Base-by-base conservation (phyloP, 805 yeast species). In the Candida maesae region DNA sequence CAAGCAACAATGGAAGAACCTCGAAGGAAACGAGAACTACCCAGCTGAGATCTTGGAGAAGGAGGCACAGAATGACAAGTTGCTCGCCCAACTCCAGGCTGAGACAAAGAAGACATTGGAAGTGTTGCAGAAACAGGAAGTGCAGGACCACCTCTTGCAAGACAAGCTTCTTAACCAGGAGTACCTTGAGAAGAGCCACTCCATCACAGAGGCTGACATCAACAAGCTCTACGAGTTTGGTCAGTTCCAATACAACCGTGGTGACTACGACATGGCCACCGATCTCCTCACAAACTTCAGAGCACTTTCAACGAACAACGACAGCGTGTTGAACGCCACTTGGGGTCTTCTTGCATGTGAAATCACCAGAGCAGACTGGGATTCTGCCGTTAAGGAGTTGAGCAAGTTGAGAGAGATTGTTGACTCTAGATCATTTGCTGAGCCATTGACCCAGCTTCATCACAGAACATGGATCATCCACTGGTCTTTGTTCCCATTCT, bases 271-370 rank as follows among this genome's bases (percentile, higher is more conserved):
- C 44, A 70, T 73, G 65, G 80, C 83, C 6, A 68, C 78, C 24
- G 83, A 79, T 56, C 61, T 78, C 40, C 62, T 78, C 49, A 71
- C 70, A 52, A 79, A 76, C 56, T 79, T 78, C 57, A 65, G 81
- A 58, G 67, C 74, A 12, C 62, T 79, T 16, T 75, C 81, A 9
- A 70, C 74, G 16, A 71, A 77, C 58, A 61, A 63, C 45, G 75
- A 74, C 20, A 60, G 71, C 45, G 68, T 72, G 47, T 58, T 72
- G 41, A 73, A 76, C 45, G 79, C 82, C 16, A 76, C 83, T 4
- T 81, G 87, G 85, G 86, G 86, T 50, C 73, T 72, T 58, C 64
- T 79, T n/a, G 81, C 85, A 2, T 67, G 76, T 21, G 81, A 77
- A 47, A 75, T 81, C 49, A 65, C 78, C 41, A 64, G 73, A 25